Base-by-base conservation (phyloP, 1,284 basidiomycete species). In the Rhodofomes roseus region DNA sequence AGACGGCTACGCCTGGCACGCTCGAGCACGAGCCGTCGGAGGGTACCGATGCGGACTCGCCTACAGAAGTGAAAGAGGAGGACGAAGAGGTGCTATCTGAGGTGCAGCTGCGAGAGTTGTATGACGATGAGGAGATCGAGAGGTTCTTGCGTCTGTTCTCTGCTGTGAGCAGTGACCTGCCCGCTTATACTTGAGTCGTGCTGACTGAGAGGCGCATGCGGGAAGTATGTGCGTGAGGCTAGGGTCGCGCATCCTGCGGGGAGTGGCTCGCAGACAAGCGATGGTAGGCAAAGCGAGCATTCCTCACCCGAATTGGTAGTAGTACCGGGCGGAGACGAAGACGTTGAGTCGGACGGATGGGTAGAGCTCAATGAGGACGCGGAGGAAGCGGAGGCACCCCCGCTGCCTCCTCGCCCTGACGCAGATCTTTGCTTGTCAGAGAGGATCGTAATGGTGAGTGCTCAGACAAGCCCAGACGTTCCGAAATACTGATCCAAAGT, bases 71-170 rank as follows among this genome's bases (percentile, higher is more conserved):
- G 54, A 67, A 68, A 40, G 67, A 64, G 18, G 57, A 62, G 44
- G 62, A 62, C 7, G 70, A 71, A 55, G 68, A 69, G 41, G 67
- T 64, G 16, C 59, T 73, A 7, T 67, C 72, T 2, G 71, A 81
- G 57, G 67, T 64, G 5, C 74, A 84, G 63, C 74, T 87, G 23
- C 73, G 85, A 41, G 77, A 81, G 55, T 63, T 84, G 27, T 87
- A 85, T 60, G 85, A 88, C 31, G 77, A 80, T 56, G 85, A 87
- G 68, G 85, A 88, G 71, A 81, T 87, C 25, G 77, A 85, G 43
- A 73, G 82, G 29, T 86, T 84, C 65, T 69, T 87, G 29, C 68
- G 74, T 40, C 66, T 86, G 23, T 88, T 88, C 70, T 81, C 83
- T 44, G 73, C 78, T 48, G 86, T 87, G 66, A 66, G 79, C 71